Evolutionary conservation across 106 monocot species (phyloP).

Genomic region (Dactylorhiza incarnata): DNA sequence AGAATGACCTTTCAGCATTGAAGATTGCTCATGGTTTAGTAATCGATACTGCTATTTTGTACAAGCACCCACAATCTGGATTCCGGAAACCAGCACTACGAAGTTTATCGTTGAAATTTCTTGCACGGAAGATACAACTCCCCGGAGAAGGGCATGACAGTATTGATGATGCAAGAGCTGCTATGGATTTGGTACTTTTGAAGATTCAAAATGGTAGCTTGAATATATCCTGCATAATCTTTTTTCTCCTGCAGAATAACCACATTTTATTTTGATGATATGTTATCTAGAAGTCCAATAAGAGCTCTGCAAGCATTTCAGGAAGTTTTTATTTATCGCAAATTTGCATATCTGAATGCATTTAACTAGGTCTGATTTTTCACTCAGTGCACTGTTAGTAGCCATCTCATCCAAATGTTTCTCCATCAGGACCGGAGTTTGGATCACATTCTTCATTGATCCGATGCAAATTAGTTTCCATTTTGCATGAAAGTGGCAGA

Average conservation of each 20-base stretch:
- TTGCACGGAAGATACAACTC: slow-evolving; percentile 57
- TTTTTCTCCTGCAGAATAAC: background rate
- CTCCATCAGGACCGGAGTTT: slow-evolving; percentile 77
- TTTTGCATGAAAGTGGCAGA: slow-evolving; percentile 60
- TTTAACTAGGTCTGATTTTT: background rate
- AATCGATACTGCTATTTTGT: slow-evolving; percentile 90
- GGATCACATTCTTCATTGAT: slow-evolving; percentile 45
- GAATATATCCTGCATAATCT: background rate
- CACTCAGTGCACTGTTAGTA: background rate
- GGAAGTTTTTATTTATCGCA: background rate
- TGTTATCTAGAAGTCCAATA: background rate
- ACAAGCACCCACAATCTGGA: slow-evolving; percentile 37
- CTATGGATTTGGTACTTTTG: slow-evolving; percentile 70
- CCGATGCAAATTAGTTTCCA: slow-evolving; percentile 56
- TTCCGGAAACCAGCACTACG: slow-evolving; percentile 60
- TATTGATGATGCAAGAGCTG: slow-evolving; percentile 92
- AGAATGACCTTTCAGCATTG: slow-evolving; percentile 95
- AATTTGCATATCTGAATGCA: background rate
- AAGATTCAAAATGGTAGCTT: slow-evolving; percentile 70
- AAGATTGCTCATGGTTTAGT: slow-evolving; percentile 73
- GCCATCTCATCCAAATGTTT: background rate
- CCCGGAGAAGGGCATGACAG: slow-evolving; percentile 85
- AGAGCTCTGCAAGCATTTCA: background rate
- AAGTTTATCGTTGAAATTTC: slow-evolving; percentile 60
- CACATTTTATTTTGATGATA: background rate